phyloP scores from a whole-genome alignment of 768 basidiomycete species.

The Tylopilus sp. region DNA sequence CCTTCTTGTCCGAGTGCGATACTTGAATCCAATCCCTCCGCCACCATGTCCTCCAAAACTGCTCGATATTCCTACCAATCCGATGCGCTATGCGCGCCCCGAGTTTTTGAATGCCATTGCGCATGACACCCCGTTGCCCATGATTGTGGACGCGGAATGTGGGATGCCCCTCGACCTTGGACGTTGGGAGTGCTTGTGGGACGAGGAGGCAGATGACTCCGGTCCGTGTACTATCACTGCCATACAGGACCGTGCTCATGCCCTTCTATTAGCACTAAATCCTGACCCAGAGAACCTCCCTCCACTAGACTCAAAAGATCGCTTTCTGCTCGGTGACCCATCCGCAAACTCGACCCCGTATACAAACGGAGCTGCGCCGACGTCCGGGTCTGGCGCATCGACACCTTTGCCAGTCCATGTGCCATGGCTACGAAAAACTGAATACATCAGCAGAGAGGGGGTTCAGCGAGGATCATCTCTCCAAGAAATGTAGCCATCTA shows the following conservation, averaged over 20 bases:
- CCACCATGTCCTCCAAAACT: conserved; percentile 98
- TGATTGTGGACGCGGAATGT: conserved; percentile 95
- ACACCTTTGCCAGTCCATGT: conserved; percentile 60
- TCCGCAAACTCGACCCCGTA: conserved; percentile 43
- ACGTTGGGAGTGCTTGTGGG: conserved; percentile 79
- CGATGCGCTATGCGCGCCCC: conserved; percentile 81
- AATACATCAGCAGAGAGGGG: conserved; percentile 74
- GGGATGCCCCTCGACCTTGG: conserved; percentile 95
- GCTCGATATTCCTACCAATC: conserved; percentile 86
- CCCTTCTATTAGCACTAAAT: conserved; percentile 46
- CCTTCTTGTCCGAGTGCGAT: conserved; percentile 89
- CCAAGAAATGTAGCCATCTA: conserved; percentile 54
- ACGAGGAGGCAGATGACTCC: conserved; percentile 69
- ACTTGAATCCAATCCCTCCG: conserved; percentile 89
- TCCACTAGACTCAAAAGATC: conserved; percentile 69
- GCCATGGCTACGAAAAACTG: conserved; percentile 90
- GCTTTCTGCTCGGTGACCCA: conserved; percentile 70
- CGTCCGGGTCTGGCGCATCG: conserved; percentile 31
- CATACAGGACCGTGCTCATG: neutral
- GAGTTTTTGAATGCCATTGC: conserved; percentile 82
- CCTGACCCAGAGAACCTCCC: conserved; percentile 60
- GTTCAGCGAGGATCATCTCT: conserved; percentile 37
- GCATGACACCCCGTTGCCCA: conserved; percentile 79
- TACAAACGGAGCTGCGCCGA: conserved; percentile 31
- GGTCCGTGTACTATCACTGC: conserved; percentile 38